Evolutionary conservation across 441 rosid genomes (phyloP).

Genomic region (Biscutella auriculata): DNA sequence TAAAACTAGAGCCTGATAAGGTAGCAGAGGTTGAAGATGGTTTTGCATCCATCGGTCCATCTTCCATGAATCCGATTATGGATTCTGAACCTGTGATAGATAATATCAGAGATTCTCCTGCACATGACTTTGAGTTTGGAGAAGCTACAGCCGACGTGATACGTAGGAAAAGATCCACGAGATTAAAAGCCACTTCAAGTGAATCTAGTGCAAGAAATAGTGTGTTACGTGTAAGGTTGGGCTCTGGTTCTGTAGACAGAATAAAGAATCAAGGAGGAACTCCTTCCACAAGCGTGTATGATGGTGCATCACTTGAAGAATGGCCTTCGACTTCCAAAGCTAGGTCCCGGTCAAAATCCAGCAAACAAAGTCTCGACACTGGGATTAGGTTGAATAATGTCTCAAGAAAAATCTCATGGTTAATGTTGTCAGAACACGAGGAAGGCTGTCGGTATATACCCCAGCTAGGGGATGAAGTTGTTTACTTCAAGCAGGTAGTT

Average conservation of each 20-base stretch:
- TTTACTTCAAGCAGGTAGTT: slow-evolving; percentile 56
- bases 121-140: slow-evolving; percentile 23
- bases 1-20: slow-evolving; percentile 23
- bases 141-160: slow-evolving; percentile 36
- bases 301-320: slow-evolving; percentile 32
- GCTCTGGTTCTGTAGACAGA: slow-evolving; percentile 31
- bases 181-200: no score
- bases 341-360: slow-evolving; percentile 29
- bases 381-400: slow-evolving; percentile 27
- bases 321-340: slow-evolving; percentile 37
- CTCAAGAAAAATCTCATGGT: slow-evolving; percentile 46
- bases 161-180: slow-evolving; percentile 61
- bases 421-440: slow-evolving; percentile 58
- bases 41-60: slow-evolving; percentile 18
- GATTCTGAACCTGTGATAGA: slow-evolving; percentile 24
- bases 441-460: slow-evolving; percentile 63
- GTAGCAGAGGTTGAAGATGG: slow-evolving; percentile 24
- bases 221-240: slow-evolving; percentile 26
- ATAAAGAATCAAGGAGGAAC: slow-evolving; percentile 28
- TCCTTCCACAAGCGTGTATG: slow-evolving; percentile 22
- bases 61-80: slow-evolving; percentile 23
- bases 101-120: slow-evolving; percentile 20
- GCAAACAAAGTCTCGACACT: slow-evolving; percentile 17
- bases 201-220: slow-evolving; percentile 27
- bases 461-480: slow-evolving; percentile 66